phyloP scores from a whole-genome alignment of 2,329 filamentous ascomycete species.

The Penicillium freii region DNA sequence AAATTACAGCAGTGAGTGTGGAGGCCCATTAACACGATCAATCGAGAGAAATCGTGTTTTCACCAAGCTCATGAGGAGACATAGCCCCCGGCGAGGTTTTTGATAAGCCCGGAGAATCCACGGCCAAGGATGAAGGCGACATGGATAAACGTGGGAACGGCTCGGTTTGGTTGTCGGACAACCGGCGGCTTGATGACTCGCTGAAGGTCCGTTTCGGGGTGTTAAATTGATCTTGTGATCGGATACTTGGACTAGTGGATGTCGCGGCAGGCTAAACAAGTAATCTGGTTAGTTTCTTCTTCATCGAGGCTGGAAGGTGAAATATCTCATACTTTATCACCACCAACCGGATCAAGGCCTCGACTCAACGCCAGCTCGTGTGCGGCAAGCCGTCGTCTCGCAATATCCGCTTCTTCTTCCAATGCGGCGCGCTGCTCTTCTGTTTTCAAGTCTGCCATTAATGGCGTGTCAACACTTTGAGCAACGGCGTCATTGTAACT shows the following conservation, averaged over 20 bases:
- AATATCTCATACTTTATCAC: conserved; percentile 29
- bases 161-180: conserved; percentile 26
- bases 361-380: conserved; percentile 54
- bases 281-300: conserved; percentile 2
- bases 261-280: conserved; percentile 8
- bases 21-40: background rate
- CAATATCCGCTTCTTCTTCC: conserved; percentile 57
- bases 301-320: background rate
- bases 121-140: conserved; percentile 7
- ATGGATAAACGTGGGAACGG: conserved; percentile 35
- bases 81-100: conserved; percentile 10
- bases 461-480: conserved; percentile 41
- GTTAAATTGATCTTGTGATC: conserved; percentile 9
- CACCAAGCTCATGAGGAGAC: conserved; percentile 5
- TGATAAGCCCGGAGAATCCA: conserved; percentile 4
- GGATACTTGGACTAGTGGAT: conserved; percentile 5
- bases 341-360: conserved; percentile 44
- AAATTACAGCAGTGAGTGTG: background rate
- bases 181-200: conserved; percentile 16
- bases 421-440: conserved; percentile 56
- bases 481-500: conserved; percentile 26
- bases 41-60: background rate
- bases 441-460: conserved; percentile 54
- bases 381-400: conserved; percentile 55
- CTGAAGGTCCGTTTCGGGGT: conserved; percentile 5